phyloP scores from a whole-genome alignment of 306 rosid genomes.

The Luffa aegyptiaca region DNA sequence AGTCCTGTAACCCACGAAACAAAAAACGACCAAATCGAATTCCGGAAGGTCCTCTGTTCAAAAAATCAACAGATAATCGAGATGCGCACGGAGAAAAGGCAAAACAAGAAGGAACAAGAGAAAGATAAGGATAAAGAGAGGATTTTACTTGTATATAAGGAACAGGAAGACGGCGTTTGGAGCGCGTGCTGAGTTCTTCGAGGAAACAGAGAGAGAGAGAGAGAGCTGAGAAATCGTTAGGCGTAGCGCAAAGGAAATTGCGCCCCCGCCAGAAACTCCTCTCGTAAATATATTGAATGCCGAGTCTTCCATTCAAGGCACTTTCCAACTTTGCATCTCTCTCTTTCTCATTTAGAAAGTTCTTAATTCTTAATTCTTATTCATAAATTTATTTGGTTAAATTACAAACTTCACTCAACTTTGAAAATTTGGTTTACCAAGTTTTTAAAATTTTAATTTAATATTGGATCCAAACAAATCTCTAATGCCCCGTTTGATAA shows the following conservation, averaged over 20 bases:
- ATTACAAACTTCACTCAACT: background rate
- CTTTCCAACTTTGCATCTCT: background rate
- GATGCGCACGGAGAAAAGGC: background rate
- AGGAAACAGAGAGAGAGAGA: background rate
- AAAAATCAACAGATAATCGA: background rate
- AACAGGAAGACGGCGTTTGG: background rate
- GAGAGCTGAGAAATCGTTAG: background rate
- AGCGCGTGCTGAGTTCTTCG: background rate
- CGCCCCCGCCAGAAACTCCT: background rate
- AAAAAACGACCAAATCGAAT: background rate
- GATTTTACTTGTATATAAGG: background rate
- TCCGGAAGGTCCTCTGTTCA: background rate
- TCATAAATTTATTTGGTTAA: background rate
- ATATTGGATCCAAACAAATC: too few species aligned
- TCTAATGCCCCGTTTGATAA: too few species aligned
- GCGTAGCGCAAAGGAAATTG: background rate
- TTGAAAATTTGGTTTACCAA: too few species aligned
- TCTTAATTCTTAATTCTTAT: background rate
- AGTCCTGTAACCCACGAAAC: background rate
- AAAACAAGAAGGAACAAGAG: background rate
- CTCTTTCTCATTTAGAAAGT: background rate
- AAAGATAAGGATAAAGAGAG: background rate
- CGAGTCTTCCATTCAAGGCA: background rate
- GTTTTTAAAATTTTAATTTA: too few species aligned
- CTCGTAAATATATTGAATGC: background rate